phyloP scores from a whole-genome alignment of 192 early-diverging fungal genomes.

The Funneliformis mosseae region DNA sequence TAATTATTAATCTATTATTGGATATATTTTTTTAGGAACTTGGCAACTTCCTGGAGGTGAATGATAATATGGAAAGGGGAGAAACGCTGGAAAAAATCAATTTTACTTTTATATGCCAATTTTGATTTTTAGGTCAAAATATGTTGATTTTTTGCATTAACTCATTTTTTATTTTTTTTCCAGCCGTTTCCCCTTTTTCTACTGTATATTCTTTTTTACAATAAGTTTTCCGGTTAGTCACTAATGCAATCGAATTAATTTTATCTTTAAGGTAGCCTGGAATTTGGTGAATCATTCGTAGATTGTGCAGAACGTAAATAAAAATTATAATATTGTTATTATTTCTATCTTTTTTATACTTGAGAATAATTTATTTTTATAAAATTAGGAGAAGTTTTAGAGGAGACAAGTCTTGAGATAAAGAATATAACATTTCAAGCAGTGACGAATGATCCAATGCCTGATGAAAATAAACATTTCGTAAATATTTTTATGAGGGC shows the following conservation, averaged over 20 bases:
- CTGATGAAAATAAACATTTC: slow-evolving; percentile 49
- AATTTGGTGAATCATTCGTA: slow-evolving; percentile 50
- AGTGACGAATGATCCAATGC: slow-evolving; percentile 46
- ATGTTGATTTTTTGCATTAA: too few relatives aligned
- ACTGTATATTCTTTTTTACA: too few relatives aligned
- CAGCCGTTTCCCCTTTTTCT: too few relatives aligned
- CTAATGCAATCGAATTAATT: neutral
- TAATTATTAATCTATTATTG: neutral
- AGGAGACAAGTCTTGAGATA: slow-evolving; percentile 47
- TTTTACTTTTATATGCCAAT: too few relatives aligned
- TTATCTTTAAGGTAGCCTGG: slow-evolving; percentile 41
- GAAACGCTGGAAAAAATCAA: too few relatives aligned
- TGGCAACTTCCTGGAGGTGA: slow-evolving; percentile 51
- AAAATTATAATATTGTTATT: slow-evolving; percentile 13
- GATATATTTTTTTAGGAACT: slow-evolving; percentile 14
- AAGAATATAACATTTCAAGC: slow-evolving; percentile 36
- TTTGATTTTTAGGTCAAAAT: too few relatives aligned
- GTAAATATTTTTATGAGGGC: slow-evolving; percentile 52
- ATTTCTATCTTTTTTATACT: neutral
- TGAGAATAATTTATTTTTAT: neutral
- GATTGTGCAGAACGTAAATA: slow-evolving; percentile 46
- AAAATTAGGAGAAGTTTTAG: slow-evolving; percentile 39
- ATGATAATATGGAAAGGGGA: too few relatives aligned
- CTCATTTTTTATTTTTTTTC: too few relatives aligned
- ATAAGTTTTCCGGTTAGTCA: neutral